Evolutionary conservation across 805 yeast genomes (phyloP).

Genomic region (Hanseniaspora occidentalis): DNA sequence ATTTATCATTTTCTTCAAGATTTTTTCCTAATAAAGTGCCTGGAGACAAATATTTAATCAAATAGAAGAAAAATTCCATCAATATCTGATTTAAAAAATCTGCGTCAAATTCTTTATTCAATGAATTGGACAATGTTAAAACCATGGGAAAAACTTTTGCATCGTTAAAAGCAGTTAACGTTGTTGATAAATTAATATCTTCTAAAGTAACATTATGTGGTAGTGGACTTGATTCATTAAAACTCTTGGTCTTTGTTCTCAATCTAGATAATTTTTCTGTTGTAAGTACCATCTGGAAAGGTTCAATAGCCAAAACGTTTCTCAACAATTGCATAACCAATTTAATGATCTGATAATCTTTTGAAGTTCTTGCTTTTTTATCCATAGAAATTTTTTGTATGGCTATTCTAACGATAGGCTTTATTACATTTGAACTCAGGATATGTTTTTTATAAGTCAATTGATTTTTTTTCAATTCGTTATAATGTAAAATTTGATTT

Average conservation of each 20-base stretch:
- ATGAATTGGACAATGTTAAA: slow-evolving; percentile 53
- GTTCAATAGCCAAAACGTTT: slow-evolving; percentile 69
- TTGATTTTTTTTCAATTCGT: slow-evolving; percentile 56
- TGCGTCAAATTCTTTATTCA: slow-evolving; percentile 52
- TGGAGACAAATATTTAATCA: slow-evolving; percentile 45
- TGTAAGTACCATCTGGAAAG: slow-evolving; percentile 42
- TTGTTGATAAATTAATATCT: slow-evolving; percentile 54
- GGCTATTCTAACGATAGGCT: slow-evolving; percentile 58
- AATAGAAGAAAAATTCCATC: slow-evolving; percentile 55
- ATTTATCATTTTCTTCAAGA: not conserved
- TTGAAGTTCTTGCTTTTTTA: slow-evolving; percentile 43
- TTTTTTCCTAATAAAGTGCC: slow-evolving; percentile 9
- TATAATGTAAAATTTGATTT: slow-evolving; percentile 44
- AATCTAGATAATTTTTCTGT: slow-evolving; percentile 28
- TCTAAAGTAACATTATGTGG: slow-evolving; percentile 48
- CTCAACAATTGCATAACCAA: slow-evolving; percentile 64
- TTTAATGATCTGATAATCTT: slow-evolving; percentile 63
- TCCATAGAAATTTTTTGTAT: slow-evolving; percentile 44
- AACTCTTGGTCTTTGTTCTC: slow-evolving; percentile 12
- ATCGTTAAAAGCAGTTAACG: slow-evolving; percentile 43
- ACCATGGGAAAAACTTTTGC: slow-evolving; percentile 66
- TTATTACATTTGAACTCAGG: slow-evolving; percentile 51
- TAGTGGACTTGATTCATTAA: slow-evolving; percentile 20
- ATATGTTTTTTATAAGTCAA: slow-evolving; percentile 57
- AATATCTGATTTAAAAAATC: slow-evolving; percentile 47